phyloP scores from a whole-genome alignment of 768 basidiomycete genomes.

The Lepiota brunneoincarnata region DNA sequence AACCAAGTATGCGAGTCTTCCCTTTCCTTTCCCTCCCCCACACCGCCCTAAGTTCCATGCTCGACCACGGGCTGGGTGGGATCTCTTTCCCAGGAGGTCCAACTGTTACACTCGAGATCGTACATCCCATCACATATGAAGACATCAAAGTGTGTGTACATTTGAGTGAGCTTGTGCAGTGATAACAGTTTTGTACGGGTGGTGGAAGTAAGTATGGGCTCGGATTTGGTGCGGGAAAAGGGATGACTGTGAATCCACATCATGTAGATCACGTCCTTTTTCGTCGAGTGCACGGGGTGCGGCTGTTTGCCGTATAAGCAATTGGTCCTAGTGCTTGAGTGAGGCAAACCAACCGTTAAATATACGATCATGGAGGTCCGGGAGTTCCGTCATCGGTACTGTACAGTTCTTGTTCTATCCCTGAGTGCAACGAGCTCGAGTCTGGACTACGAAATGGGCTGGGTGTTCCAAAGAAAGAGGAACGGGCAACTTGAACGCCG shows the following conservation, averaged over 20 bases:
- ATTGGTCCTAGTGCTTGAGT: neutral
- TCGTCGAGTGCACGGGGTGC: conserved; percentile 42
- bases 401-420: conserved; percentile 17
- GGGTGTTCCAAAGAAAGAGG: conserved; percentile 8
- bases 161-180: conserved; percentile 15
- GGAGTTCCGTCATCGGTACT: conserved; percentile 20
- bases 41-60: neutral
- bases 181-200: neutral
- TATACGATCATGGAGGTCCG: conserved; percentile 30
- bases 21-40: neutral
- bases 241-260: conserved; percentile 14
- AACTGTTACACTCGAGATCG: conserved; percentile 43
- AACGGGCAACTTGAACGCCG: conserved; percentile 23
- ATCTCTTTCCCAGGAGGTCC: conserved; percentile 34
- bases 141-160: conserved; percentile 23
- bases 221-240: neutral
- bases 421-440: conserved; percentile 35
- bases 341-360: conserved; percentile 2
- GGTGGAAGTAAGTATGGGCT: neutral
- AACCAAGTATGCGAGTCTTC: no score
- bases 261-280: conserved; percentile 36
- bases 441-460: conserved; percentile 34
- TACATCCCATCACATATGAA: conserved; percentile 62
- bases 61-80: conserved; percentile 24
- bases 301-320: conserved; percentile 18